Percentiles rank a stretch among this genome's conserved stretches.
These are phyloP conservation scores for Chenopodium berlandieri DNA, from an alignment of 148 eudicot genomes.

Conservation along the genomic window DNA sequence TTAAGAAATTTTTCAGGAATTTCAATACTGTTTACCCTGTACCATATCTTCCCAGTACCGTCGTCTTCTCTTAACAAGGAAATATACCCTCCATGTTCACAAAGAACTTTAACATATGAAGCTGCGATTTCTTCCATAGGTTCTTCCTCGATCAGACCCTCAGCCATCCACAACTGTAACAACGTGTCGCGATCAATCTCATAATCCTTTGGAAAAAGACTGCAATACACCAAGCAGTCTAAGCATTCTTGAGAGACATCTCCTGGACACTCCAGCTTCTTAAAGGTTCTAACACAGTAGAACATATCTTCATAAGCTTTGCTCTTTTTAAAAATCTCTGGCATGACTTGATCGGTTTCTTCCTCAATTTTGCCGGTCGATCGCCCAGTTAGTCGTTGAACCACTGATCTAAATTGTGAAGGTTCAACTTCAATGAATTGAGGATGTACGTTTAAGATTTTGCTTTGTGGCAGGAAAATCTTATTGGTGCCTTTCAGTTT, in stretches of 20 bases:
- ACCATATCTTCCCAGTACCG: constrained; percentile 18
- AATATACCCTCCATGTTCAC: neutral
- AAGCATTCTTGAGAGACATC: neutral
- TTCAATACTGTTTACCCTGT: neutral
- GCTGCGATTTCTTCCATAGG: constrained; percentile 15
- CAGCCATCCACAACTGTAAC: constrained; percentile 22
- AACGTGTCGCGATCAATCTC: constrained; percentile 10
- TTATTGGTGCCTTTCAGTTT: no score
- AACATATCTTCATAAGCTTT: neutral
- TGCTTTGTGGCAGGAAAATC: no score
- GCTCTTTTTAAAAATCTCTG: neutral
- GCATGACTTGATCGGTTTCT: neutral
- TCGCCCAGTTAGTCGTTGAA: neutral
- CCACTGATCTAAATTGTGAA: neutral
- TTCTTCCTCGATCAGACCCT: constrained; percentile 8
- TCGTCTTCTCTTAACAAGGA: constrained; percentile 9
- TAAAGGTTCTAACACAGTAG: neutral
- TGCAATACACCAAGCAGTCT: constrained; percentile 1
- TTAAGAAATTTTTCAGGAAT: neutral
- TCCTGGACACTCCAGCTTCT: neutral
- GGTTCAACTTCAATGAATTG: neutral
- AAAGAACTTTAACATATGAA: neutral
- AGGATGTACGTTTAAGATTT: no score
- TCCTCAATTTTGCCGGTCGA: neutral
- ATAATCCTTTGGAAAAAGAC: constrained; percentile 12